These are phyloP conservation scores for Pythium coloratum DNA, from an alignment of 352 stramenopile genomes.

Conservation along the genomic window DNA sequence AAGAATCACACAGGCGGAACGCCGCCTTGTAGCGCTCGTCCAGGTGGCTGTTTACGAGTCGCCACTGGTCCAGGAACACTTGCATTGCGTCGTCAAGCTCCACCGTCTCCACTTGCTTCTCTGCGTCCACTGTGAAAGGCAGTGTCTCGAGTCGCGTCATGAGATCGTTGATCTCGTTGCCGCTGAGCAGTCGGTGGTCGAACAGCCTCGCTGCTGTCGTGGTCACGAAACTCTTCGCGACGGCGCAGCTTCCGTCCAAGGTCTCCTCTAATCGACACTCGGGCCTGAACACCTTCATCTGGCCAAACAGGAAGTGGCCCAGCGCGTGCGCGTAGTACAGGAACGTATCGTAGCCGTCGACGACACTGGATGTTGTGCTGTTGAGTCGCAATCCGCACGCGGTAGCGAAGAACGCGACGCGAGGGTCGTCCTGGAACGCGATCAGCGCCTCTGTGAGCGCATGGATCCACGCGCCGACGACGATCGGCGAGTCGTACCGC, in stretches of 20 bases:
- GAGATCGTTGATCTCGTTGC: slow-evolving; percentile 35
- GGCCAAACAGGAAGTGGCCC: slow-evolving; percentile 59
- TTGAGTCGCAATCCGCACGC: slow-evolving; percentile 36
- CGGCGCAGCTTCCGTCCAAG: slow-evolving; percentile 45
- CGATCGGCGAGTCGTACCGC: slow-evolving; percentile 46
- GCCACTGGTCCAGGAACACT: slow-evolving; percentile 60
- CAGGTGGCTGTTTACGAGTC: slow-evolving; percentile 38
- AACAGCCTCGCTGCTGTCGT: slow-evolving; percentile 44
- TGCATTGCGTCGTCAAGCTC: slow-evolving; percentile 73
- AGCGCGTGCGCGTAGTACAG: slow-evolving; percentile 72
- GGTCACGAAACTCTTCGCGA: slow-evolving; percentile 35
- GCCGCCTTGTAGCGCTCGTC: slow-evolving; percentile 63
- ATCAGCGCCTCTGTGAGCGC: slow-evolving; percentile 49
- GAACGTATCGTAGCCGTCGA: slow-evolving; percentile 55
- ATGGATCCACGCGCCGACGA: slow-evolving; percentile 56
- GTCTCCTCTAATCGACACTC: slow-evolving; percentile 60
- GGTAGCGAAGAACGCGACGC: slow-evolving; percentile 62
- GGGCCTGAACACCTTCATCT: slow-evolving; percentile 69
- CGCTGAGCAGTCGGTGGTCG: slow-evolving; percentile 39
- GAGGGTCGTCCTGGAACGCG: slow-evolving; percentile 44
- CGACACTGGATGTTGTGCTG: neutral
- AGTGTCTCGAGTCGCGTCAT: slow-evolving; percentile 39
- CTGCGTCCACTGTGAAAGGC: slow-evolving; percentile 8
- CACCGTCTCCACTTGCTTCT: slow-evolving; percentile 17
- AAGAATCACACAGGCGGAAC: slow-evolving; percentile 39